A percentile compares a stretch with the other conserved stretches of the same genome.
Conservation (phyloP, 768 basidiomycete species). For the Rhodocollybia butyracea region DNA sequence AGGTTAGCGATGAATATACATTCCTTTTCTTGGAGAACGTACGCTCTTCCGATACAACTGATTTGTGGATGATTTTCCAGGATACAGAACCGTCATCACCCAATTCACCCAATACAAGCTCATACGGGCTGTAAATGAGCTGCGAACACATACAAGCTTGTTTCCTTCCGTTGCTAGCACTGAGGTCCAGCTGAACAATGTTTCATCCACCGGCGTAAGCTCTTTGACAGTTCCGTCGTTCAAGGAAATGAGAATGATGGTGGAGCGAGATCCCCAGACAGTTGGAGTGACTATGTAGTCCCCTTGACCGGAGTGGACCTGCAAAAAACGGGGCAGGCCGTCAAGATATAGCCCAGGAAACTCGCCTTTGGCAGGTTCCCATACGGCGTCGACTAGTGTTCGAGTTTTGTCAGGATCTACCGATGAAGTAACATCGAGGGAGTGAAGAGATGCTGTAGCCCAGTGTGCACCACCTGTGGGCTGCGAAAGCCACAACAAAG, state of each 20-base stretch:
- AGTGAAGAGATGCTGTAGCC: slow-evolving; percentile 49
- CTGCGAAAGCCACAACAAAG: slow-evolving; percentile 53
- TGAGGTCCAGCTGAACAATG: slow-evolving; percentile 46
- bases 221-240: slow-evolving; percentile 37
- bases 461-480: slow-evolving; percentile 57
- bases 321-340: slow-evolving; percentile 33
- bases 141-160: slow-evolving; percentile 46
- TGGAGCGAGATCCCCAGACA: slow-evolving; percentile 51
- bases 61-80: slow-evolving; percentile 43
- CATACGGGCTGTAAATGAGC: slow-evolving; percentile 44
- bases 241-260: slow-evolving; percentile 44
- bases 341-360: slow-evolving; percentile 62
- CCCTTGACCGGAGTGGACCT: slow-evolving; percentile 7
- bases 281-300: slow-evolving; percentile 43
- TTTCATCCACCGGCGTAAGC: slow-evolving; percentile 35
- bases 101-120: slow-evolving; percentile 47
- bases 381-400: slow-evolving; percentile 39
- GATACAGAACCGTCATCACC: slow-evolving; percentile 15
- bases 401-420: slow-evolving; percentile 10
- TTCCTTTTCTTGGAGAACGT: slow-evolving; percentile 12
- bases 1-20: not conserved
- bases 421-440: slow-evolving; percentile 32
- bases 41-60: slow-evolving; percentile 40
- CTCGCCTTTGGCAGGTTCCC: slow-evolving; percentile 30
- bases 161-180: slow-evolving; percentile 47